phyloP scores from a whole-genome alignment of 2,329 filamentous ascomycete species.

The Penicillium concentricum region DNA sequence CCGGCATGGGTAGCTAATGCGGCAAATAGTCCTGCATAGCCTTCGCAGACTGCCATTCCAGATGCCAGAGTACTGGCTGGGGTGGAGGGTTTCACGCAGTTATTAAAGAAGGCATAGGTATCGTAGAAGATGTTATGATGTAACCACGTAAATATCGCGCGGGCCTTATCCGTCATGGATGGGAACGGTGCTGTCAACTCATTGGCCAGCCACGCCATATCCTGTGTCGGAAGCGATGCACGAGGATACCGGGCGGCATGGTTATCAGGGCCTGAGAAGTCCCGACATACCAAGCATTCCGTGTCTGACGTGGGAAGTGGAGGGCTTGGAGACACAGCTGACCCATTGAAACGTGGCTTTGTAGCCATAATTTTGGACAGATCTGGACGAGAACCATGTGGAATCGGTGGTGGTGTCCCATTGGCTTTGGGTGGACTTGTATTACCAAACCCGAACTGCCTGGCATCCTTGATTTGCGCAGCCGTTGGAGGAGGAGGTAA shows the following conservation, averaged over 20 bases:
- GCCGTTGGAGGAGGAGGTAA: conserved; percentile 37
- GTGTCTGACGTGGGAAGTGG: conserved; percentile 19
- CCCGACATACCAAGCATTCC: conserved; percentile 76
- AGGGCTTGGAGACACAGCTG: conserved; percentile 15
- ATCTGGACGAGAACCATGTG: conserved; percentile 57
- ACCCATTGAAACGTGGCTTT: conserved; percentile 45
- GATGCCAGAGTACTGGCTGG: conserved; percentile 71
- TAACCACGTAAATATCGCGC: conserved; percentile 91
- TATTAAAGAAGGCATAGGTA: conserved; percentile 72
- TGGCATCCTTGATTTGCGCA: conserved; percentile 33
- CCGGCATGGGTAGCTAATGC: conserved; percentile 77
- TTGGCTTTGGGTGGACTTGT: conserved; percentile 27
- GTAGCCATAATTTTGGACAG: conserved; percentile 56
- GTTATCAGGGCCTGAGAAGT: conserved; percentile 78
- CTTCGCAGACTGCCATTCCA: conserved; percentile 86
- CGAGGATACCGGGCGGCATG: conserved; percentile 77
- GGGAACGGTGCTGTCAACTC: conserved; percentile 76
- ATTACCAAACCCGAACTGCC: conserved; percentile 50
- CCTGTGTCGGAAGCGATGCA: conserved; percentile 65
- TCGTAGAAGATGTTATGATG: conserved; percentile 94
- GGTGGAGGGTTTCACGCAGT: conserved; percentile 64
- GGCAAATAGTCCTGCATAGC: conserved; percentile 81
- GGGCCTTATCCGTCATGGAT: conserved; percentile 84
- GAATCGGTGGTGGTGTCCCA: conserved; percentile 50
- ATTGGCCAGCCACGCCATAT: conserved; percentile 71